Percentiles rank a stretch among this genome's conserved stretches.
Evolutionary conservation across 75 land plant genomes (phyloP).

Genomic region (Sequoia sempervirens): DNA sequence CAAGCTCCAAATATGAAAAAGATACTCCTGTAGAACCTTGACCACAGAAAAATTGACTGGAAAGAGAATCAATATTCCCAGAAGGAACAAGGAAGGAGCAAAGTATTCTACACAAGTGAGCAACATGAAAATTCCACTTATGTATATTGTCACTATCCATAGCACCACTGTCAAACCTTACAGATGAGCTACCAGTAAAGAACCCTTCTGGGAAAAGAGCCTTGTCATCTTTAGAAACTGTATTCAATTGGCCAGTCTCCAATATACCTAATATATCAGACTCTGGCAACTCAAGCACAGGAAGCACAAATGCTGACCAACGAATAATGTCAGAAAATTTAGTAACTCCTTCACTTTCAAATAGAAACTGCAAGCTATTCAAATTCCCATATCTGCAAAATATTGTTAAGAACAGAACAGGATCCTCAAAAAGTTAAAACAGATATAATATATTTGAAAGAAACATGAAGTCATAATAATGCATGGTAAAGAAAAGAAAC

Average conservation of each 20-base stretch:
- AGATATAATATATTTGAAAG: not conserved
- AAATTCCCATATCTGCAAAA: slow-evolving; percentile 74
- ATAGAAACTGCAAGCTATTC: slow-evolving; percentile 72
- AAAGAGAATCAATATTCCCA: slow-evolving; percentile 44
- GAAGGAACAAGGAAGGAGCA: slow-evolving; percentile 73
- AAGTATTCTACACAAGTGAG: slow-evolving; percentile 59
- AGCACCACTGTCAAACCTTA: not conserved
- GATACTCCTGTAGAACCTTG: slow-evolving; percentile 36
- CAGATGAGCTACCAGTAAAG: slow-evolving; percentile 5
- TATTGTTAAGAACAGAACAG: slow-evolving; percentile 29
- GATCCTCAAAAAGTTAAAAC: not conserved
- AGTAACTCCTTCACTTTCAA: slow-evolving; percentile 79
- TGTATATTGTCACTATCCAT: slow-evolving; percentile 21
- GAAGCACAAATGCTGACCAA: slow-evolving; percentile 85
- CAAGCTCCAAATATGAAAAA: slow-evolving; percentile 73
- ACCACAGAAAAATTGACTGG: slow-evolving; percentile 24
- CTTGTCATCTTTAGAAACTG: not conserved
- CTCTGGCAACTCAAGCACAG: slow-evolving; percentile 30
- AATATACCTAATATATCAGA: not conserved
- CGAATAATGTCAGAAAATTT: slow-evolving; percentile 76
- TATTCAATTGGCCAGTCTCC: not conserved
- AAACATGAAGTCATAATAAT: not conserved
- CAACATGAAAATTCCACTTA: slow-evolving; percentile 62
- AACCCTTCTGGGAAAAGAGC: not conserved
- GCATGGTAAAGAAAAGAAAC: not conserved